Conservation (phyloP, 2,329 filamentous ascomycete genomes). For the Pseudohalonectria lignicola region DNA sequence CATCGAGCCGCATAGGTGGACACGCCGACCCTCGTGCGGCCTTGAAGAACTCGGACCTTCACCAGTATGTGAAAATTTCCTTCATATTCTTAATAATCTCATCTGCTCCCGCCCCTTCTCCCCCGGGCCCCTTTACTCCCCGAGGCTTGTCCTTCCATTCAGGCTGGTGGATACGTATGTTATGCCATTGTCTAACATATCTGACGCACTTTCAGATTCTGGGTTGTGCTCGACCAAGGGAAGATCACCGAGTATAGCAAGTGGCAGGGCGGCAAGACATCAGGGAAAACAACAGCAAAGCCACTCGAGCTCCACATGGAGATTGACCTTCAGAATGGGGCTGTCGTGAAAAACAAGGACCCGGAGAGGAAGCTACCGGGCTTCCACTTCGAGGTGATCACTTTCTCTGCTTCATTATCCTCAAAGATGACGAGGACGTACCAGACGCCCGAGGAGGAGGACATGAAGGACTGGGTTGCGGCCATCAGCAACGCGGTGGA, state of each 20-base stretch:
- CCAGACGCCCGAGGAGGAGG: slow-evolving; percentile 94
- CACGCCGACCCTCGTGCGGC: slow-evolving; percentile 84
- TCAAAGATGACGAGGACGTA: slow-evolving; percentile 94
- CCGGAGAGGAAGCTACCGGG: slow-evolving; percentile 81
- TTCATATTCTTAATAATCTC: not conserved
- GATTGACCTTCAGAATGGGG: slow-evolving; percentile 93
- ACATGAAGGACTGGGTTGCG: slow-evolving; percentile 94
- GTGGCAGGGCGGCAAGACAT: slow-evolving; percentile 97
- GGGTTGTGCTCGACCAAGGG: slow-evolving; percentile 95
- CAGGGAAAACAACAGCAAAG: no score
- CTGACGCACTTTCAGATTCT: slow-evolving; percentile 82
- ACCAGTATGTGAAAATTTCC: slow-evolving; percentile 59
- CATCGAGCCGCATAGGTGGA: slow-evolving; percentile 80
- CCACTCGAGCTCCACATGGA: slow-evolving; percentile 97
- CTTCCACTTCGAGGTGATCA: slow-evolving; percentile 99
- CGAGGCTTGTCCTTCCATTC: no score
- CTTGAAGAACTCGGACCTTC: slow-evolving; percentile 95
- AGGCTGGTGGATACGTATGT: no score
- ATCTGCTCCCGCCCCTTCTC: not conserved
- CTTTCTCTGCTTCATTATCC: no score
- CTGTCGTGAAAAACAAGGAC: slow-evolving; percentile 88
- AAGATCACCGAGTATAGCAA: slow-evolving; percentile 98
- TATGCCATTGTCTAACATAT: no score
- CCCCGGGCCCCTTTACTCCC: no score
- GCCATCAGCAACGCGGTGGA: slow-evolving; percentile 97